Conservation (phyloP, 208 protist genomes). For the Trypanosoma scelopori region DNA sequence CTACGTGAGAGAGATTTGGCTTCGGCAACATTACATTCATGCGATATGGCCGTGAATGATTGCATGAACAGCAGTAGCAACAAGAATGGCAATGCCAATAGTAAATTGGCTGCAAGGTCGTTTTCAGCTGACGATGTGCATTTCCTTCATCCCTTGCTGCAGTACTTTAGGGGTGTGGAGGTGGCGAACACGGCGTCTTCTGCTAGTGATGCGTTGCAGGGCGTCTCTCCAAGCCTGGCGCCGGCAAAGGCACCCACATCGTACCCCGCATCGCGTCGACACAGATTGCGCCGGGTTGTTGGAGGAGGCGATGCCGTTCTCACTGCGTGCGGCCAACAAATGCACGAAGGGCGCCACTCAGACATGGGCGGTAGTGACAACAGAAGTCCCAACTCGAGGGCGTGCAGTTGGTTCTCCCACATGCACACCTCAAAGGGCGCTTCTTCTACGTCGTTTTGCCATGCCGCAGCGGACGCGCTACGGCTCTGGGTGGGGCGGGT, state of each 20-base stretch:
- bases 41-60: not conserved
- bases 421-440: not conserved
- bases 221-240: not conserved
- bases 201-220: not conserved
- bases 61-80: not conserved
- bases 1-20: not conserved
- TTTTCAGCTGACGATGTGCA: slow-evolving; percentile 11
- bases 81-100: not conserved
- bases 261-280: not conserved
- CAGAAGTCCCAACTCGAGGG: not conserved
- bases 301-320: not conserved
- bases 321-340: not conserved
- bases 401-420: not conserved
- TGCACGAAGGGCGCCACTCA: not conserved
- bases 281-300: not conserved
- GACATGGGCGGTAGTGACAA: not conserved
- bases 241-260: not conserved
- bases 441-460: not conserved
- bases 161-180: slow-evolving; percentile 30
- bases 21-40: not conserved
- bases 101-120: not conserved
- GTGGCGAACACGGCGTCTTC: not conserved
- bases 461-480: not conserved
- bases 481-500: slow-evolving; percentile 17
- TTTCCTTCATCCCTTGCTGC: slow-evolving; percentile 36